phyloP scores from a whole-genome alignment of 768 basidiomycete species.

The Suillus paluster region DNA sequence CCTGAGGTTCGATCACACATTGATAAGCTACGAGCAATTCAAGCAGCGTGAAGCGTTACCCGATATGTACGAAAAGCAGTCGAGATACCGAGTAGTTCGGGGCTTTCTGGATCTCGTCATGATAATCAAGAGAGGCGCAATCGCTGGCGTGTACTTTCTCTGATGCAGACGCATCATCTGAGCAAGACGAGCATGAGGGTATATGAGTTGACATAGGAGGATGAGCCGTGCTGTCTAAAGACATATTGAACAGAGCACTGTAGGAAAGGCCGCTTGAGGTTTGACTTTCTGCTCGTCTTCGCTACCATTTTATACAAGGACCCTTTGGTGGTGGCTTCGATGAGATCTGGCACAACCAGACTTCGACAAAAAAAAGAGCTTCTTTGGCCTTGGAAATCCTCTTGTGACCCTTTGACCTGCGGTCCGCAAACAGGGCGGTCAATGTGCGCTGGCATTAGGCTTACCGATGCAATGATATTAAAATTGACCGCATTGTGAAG shows the following conservation, averaged over 20 bases:
- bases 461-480: slow-evolving; percentile 28
- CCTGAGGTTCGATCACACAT: slow-evolving; percentile 39
- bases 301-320: slow-evolving; percentile 31
- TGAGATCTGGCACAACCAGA: slow-evolving; percentile 13
- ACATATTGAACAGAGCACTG: background rate
- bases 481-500: slow-evolving; percentile 26
- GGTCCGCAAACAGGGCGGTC: slow-evolving; percentile 18
- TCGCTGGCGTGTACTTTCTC: slow-evolving; percentile 23
- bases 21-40: slow-evolving; percentile 17
- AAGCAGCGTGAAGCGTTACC: slow-evolving; percentile 45
- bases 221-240: background rate
- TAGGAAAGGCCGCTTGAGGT: slow-evolving; percentile 9
- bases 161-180: slow-evolving; percentile 19
- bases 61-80: slow-evolving; percentile 68
- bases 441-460: slow-evolving; percentile 22
- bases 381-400: slow-evolving; percentile 18
- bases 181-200: slow-evolving; percentile 15
- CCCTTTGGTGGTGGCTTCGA: slow-evolving; percentile 24
- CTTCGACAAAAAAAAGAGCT: slow-evolving; percentile 9
- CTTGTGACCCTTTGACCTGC: slow-evolving; percentile 21
- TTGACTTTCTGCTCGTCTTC: slow-evolving; percentile 9
- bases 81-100: slow-evolving; percentile 53
- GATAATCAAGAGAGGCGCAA: slow-evolving; percentile 27
- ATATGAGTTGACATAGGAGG: background rate
- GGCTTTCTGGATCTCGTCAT: slow-evolving; percentile 19